Evolutionary conservation across 2,329 filamentous ascomycete genomes (phyloP).

Genomic region (Teratosphaeria epicoccoides): DNA sequence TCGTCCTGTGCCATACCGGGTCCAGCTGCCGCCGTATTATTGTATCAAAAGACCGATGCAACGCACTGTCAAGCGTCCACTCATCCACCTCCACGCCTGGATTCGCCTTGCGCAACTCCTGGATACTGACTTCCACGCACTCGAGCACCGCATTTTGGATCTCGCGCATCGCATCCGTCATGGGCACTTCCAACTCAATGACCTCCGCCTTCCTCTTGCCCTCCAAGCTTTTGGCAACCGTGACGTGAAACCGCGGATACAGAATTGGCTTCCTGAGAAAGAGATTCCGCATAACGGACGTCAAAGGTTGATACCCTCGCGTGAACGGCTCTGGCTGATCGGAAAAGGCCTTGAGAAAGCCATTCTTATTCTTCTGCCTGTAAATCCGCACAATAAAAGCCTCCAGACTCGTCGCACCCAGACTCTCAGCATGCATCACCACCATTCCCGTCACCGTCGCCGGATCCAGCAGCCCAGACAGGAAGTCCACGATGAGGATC

Average conservation of each 20-base stretch:
- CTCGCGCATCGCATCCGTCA: constrained; percentile 86
- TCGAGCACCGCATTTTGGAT: constrained; percentile 94
- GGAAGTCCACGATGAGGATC: constrained; percentile 84
- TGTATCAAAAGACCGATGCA: constrained; percentile 85
- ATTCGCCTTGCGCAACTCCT: constrained; percentile 86
- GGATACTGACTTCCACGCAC: constrained; percentile 89
- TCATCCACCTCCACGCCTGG: constrained; percentile 88
- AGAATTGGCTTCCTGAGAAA: constrained; percentile 81
- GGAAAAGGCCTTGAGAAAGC: constrained; percentile 92
- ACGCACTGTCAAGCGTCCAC: constrained; percentile 87
- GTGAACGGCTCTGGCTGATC: constrained; percentile 88
- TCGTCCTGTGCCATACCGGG: constrained; percentile 94
- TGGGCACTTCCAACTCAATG: constrained; percentile 89
- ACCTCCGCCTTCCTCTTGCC: constrained; percentile 90
- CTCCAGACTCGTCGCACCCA: constrained; percentile 78
- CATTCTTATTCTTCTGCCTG: constrained; percentile 83
- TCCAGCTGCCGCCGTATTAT: constrained; percentile 83
- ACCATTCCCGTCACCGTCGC: constrained; percentile 79
- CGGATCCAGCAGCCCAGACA: constrained; percentile 72
- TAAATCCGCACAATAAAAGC: constrained; percentile 93
- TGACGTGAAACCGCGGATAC: constrained; percentile 88
- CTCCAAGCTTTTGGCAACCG: constrained; percentile 80
- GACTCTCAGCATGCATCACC: constrained; percentile 76
- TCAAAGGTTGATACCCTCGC: constrained; percentile 74
- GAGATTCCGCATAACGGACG: constrained; percentile 83